Base-by-base conservation (phyloP, 768 basidiomycete species). In the Exidia glandulosa region DNA sequence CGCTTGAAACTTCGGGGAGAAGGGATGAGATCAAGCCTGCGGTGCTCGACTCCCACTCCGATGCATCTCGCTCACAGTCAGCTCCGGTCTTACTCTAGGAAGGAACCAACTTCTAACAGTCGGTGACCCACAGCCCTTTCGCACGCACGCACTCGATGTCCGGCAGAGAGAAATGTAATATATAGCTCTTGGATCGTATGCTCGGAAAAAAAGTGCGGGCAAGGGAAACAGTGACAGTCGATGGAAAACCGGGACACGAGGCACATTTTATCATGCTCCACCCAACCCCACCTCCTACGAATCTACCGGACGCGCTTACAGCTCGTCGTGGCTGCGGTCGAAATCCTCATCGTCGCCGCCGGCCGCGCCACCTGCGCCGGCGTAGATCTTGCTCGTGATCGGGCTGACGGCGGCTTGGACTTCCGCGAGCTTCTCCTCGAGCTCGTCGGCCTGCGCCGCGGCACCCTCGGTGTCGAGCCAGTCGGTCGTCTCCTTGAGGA, bases 391-490 rank as follows among this genome's bases (percentile, higher is more conserved):
- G 68, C 83, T 81, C 57, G 92, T 90, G 73, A 94, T 93, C 57
- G 93, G 93, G 71, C 81, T 81, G 57, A 92, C 85, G 32, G 87
- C 74, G 56, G 79, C 74, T 69, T 91, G 90, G 30, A 91, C 78
- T 74, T 88, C 87, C 56, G 70, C 63, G 47, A 56, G 76, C 78
- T 94, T 91, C 79, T 96, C 94, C 71, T 97, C 94, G 27, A 94
- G 76, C 60, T 95, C 92, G 70, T 95, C 94, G 48, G 86, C 84
- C 33, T 79, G 79, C 27, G 94, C 94, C 7, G 75, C 75, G 37
- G 81, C 75, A 23, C 87, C 87, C 66, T 92, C 82, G 68, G 88
- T 84, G 54, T 98, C 94, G 59, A 95, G 82, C 94, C 94, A 97
- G 60, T 91, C 90, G 23, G 86, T 85, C 58, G 85, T 83, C 65